Conservation (phyloP, 2,329 filamentous ascomycete genomes). For the Beauveria caledonica region DNA sequence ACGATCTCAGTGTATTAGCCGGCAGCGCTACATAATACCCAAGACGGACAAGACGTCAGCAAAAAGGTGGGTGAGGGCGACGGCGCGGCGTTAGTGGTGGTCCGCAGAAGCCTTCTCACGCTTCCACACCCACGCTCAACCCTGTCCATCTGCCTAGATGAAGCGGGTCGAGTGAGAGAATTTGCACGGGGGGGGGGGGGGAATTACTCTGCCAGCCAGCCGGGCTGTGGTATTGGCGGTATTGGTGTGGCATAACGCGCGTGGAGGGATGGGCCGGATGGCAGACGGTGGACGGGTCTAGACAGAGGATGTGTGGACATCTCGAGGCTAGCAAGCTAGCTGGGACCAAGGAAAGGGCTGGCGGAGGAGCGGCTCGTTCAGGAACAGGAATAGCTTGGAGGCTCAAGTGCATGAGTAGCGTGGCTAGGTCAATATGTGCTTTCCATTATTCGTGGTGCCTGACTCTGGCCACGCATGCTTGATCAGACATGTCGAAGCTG, state of each 20-base stretch:
- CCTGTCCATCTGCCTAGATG: slow-evolving; percentile 1
- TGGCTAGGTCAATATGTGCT: background rate
- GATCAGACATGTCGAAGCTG: background rate
- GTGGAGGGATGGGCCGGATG: background rate
- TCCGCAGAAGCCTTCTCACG: background rate
- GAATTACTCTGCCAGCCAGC: background rate
- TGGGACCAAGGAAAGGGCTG: background rate
- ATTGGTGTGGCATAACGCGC: background rate
- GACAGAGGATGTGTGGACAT: slow-evolving; percentile 8
- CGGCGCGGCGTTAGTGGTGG: background rate
- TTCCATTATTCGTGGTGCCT: background rate
- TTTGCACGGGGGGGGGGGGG: background rate
- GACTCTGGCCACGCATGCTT: background rate
- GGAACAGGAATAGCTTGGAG: slow-evolving; percentile 11
- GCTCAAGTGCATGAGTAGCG: slow-evolving; percentile 4
- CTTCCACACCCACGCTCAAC: background rate
- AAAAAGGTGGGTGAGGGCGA: background rate
- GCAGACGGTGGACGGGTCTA: background rate
- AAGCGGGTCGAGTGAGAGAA: slow-evolving; percentile 3
- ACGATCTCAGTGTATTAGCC: background rate
- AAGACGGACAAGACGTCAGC: background rate
- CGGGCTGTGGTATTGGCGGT: background rate
- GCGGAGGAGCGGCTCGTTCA: slow-evolving; percentile 1
- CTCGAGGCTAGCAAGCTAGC: background rate
- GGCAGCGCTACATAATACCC: background rate